Percentiles rank a stretch among this genome's conserved stretches.
phyloP scores from a whole-genome alignment of 2,329 filamentous ascomycete genomes.

The Leptosphaerulina australis region DNA sequence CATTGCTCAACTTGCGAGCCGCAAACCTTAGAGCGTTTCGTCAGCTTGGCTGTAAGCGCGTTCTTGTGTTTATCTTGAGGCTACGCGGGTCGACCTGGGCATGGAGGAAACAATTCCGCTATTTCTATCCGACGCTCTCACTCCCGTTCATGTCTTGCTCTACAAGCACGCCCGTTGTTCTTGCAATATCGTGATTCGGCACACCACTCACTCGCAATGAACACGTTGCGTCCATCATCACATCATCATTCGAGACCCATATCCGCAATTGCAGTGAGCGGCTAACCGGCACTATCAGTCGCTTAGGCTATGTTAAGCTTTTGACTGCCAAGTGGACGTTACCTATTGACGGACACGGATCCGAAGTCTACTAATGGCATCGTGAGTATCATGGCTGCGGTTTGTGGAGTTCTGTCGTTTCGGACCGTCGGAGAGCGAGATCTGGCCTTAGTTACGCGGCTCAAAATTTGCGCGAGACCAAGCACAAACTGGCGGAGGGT shows the following conservation, averaged over 20 bases:
- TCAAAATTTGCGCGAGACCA: constrained; percentile 9
- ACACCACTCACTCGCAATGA: constrained; percentile 5
- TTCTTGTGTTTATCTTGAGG: not conserved
- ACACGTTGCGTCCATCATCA: not conserved
- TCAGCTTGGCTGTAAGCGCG: constrained; percentile 6
- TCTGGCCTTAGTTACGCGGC: constrained; percentile 14
- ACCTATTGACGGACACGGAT: constrained; percentile 7
- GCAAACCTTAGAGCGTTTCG: not conserved
- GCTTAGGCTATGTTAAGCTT: constrained; percentile 4
- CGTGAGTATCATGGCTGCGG: not conserved
- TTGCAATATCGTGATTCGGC: not conserved
- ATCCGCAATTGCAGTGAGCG: constrained; percentile 1
- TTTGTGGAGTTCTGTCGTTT: constrained; percentile 9
- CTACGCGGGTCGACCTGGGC: not conserved
- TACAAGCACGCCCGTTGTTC: not conserved
- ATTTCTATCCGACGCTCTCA: not conserved
- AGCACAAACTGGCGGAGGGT: constrained; percentile 10
- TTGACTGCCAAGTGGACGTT: not conserved
- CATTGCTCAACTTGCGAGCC: not conserved
- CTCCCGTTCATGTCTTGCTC: not conserved
- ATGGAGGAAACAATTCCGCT: not conserved
- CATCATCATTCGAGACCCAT: constrained; percentile 1
- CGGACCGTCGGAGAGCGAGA: constrained; percentile 7
- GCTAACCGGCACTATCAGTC: constrained; percentile 6
- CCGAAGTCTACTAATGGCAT: constrained; percentile 1